phyloP scores from a whole-genome alignment of 345 rosid genomes.

The Isatis tinctoria region DNA sequence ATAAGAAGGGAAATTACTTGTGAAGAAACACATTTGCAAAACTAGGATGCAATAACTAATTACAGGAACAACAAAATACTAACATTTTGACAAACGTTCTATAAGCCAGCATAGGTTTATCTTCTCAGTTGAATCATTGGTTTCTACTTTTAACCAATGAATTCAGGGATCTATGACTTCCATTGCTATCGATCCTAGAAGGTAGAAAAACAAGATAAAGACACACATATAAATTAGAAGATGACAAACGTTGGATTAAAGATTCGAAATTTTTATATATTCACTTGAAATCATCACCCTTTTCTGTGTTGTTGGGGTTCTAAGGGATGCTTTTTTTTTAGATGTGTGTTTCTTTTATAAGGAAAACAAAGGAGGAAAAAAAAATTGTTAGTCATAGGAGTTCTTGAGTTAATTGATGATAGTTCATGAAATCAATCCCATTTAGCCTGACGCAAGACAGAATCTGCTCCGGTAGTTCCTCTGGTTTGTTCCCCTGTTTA shows the following conservation, averaged over 20 bases:
- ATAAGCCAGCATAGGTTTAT: background rate
- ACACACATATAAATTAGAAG: background rate
- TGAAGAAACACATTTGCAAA: background rate
- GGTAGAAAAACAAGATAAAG: background rate
- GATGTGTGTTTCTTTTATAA: background rate
- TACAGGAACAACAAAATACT: background rate
- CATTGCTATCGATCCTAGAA: background rate
- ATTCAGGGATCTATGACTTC: background rate
- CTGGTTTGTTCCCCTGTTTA: constrained; percentile 78
- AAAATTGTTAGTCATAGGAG: constrained; percentile 27
- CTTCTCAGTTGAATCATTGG: background rate
- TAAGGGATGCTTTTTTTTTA: constrained; percentile 17
- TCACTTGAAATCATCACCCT: constrained; percentile 27
- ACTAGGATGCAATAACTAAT: background rate
- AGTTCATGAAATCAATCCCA: constrained; percentile 67
- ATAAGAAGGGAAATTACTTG: too few relatives aligned
- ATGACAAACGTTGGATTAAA: background rate
- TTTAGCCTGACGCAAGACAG: constrained; percentile 76
- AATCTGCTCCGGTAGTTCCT: constrained; percentile 92
- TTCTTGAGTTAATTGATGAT: constrained; percentile 64
- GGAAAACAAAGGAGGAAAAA: constrained; percentile 1
- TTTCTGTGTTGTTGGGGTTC: background rate
- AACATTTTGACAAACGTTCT: background rate
- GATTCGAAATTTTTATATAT: constrained; percentile 18
- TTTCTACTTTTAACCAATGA: background rate